Percentiles rank a stretch among this genome's conserved stretches.
Evolutionary conservation across 257 asterid species (phyloP).

Genomic region (Przewalskia tangutica): DNA sequence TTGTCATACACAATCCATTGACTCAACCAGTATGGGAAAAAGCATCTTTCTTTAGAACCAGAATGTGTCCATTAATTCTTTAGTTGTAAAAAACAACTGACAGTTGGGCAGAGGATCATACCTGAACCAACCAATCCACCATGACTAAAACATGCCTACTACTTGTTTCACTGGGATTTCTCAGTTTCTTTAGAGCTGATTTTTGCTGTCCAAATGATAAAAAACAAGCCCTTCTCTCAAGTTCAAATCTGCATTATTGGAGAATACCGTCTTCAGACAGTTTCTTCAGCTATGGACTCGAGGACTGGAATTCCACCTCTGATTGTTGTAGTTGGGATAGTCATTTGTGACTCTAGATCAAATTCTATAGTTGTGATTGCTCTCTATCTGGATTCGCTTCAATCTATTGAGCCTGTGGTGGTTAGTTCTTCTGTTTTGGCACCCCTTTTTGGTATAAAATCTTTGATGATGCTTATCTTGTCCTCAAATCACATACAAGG

Average conservation of each 20-base stretch:
- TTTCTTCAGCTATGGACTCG: neutral
- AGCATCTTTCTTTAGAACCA: neutral
- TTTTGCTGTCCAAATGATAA: conserved; percentile 12
- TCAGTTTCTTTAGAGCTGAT: neutral
- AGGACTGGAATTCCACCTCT: conserved; percentile 14
- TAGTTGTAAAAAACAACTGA: neutral
- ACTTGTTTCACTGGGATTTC: conserved; percentile 6
- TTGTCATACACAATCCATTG: neutral
- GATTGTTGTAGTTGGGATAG: conserved; percentile 22
- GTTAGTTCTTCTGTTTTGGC: conserved; percentile 12
- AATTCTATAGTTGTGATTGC: neutral
- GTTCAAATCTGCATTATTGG: conserved; percentile 12
- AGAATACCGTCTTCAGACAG: neutral
- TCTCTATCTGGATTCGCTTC: conserved; percentile 2
- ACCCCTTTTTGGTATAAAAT: conserved; percentile 16
- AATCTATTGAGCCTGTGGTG: neutral
- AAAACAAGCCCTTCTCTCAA: conserved; percentile 21
- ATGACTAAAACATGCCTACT: neutral
- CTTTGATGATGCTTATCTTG: conserved; percentile 20
- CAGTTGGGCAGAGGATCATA: neutral
- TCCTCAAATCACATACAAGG: conserved; percentile 18
- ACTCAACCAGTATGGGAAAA: neutral
- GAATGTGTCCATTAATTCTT: neutral
- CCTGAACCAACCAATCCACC: neutral
- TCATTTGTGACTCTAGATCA: conserved; percentile 6